Base-by-base conservation (phyloP, 768 basidiomycete species). In the Macrolepiota dolichaula region DNA sequence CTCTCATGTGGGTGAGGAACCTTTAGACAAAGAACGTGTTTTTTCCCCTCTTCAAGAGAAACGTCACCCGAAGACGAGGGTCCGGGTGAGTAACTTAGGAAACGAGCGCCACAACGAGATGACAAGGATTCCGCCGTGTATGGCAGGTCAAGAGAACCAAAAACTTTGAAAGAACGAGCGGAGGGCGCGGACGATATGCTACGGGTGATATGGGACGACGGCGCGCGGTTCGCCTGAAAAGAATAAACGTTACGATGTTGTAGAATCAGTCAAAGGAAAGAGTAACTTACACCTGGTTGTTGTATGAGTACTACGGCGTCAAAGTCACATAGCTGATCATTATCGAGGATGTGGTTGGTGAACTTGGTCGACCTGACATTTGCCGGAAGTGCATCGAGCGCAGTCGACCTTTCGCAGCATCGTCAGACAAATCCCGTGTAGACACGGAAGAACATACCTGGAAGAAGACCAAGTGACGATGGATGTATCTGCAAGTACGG, bases 391-490 rank as follows among this genome's bases (percentile, higher is more conserved):
- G 65, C 68, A 61, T 77, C 75, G 53, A 89, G 78, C 25, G 74
- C 70, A 65, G 72, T 71, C 51, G 83, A 85, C 62, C 88, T 89
- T 63, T 4, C 38, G 42, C 47, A 58, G 47, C 56, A n/a, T 19
- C 22, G 13, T 53, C 24, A 57, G 53, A 25, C 24, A 24, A 38
- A 42, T 37, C 53, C 50, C 27, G 3, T 10, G 27, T 25, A 54
- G 56, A 2, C 35, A 37, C 51, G 22, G 4, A 13, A 32, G 42
- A 22, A 63, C 65, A n/a, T 69, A 89, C 90, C 77, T 79, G 47
- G 81, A 75, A 24, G 88, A 89, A 0, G 89, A 84, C 90, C 91
- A 92, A 11, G 84, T 83, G 1, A 92, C 71, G 13, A 92, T 68
- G 9, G 91, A 70, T 0, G 89, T 88, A 59, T 85, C 77, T 9